Base-by-base conservation (phyloP, 78 protist genomes). In the Emiliania huxleyi region DNA sequence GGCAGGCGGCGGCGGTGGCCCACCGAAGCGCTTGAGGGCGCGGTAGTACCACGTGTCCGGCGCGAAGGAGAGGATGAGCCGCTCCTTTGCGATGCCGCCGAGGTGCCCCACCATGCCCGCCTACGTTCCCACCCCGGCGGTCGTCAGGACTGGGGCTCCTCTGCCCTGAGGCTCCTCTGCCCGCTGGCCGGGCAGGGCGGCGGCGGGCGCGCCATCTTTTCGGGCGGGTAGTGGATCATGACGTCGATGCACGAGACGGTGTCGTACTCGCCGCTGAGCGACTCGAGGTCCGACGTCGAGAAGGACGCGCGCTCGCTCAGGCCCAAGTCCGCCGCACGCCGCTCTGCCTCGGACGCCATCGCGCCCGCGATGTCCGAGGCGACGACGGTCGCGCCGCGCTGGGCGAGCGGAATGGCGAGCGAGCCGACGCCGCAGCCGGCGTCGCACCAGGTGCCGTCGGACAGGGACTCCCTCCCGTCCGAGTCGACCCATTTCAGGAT, bases 381-480 rank as follows among this genome's bases (percentile, higher is more conserved):
- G 2, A 4, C 12, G 8, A 90, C 93, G 56, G 40, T n/a, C 1
- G 93, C 93, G 0, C 93, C 93, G 69, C 79, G 73, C 87, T 23
- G 55, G 3, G 93, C 93, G 38, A 90, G 93, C 43, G 93, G 93
- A 18, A 90, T 2, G 2, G 93, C 46, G 37, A 90, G 93, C 46
- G 87, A 71, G 69, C 93, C 93, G 35, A 69, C 79, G 43, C 93
- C 93, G 26, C 93, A 90, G n/a, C 93, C 93, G 0, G 93, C 93
- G 37, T 90, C 93, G 38, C 87, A 69, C 4, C 45, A 22, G 35
- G 87, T 62, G 37, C 93, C 93, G 23, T 4, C 6, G 19, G 2
- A 4, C 29, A 22, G 40, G 42, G 44, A 37, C 62, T 52, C 62
- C 62, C 29, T 29, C 1, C 79, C 92, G 37, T 90, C 93, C 1